Base-by-base conservation (phyloP, 306 rosid species). In the Rosa lucieae region DNA sequence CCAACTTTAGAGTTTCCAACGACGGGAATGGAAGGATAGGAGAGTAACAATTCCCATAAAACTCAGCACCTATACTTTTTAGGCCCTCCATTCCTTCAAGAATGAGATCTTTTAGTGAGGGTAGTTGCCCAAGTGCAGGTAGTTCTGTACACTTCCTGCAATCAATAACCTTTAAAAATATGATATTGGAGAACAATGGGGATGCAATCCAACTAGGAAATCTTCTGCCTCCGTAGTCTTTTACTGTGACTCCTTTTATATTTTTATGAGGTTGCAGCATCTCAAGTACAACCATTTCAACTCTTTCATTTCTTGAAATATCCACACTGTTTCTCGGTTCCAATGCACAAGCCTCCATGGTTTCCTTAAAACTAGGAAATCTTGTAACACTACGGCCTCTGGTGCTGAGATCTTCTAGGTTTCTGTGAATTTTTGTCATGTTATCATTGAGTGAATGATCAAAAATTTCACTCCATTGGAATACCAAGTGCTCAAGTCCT, bases 181-280 rank as follows among this genome's bases (percentile, higher is more conserved):
- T n/a, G 13, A 73, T 53, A 58, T 77, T 17, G 6, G 71, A 83
- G 77, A 83, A 63, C 81, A 70, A 37, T 7, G 81, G 78, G 13
- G 81, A 83, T 18, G 66, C 81, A n/a, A 83, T 76, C 86, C 86
- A 83, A 42, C 76, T 71, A 55, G 86, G 84, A 59, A 83, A 79
- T 17, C 0, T 62, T 46, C 75, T 73, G 68, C 86, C 86, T 63
- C 81, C 86, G 20, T 70, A 83, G 39, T 79, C 86, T 48, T 66
- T 43, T 3, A 84, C 80, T 23, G 63, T 79, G 71, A 84, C 44
- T 7, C 56, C 5, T 59, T 76, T 79, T 12, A 76, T 71, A 37
- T 70, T 79, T 6, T 76, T 53, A 44, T 79, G 86, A 14, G 86
- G 86, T 55, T 79, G 84, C 40, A 84, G 77, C 86, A 84, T 76